A percentile compares a stretch with the other conserved stretches of the same genome.
Conservation (phyloP, 352 stramenopile species). For the Globisporangium parvum region DNA sequence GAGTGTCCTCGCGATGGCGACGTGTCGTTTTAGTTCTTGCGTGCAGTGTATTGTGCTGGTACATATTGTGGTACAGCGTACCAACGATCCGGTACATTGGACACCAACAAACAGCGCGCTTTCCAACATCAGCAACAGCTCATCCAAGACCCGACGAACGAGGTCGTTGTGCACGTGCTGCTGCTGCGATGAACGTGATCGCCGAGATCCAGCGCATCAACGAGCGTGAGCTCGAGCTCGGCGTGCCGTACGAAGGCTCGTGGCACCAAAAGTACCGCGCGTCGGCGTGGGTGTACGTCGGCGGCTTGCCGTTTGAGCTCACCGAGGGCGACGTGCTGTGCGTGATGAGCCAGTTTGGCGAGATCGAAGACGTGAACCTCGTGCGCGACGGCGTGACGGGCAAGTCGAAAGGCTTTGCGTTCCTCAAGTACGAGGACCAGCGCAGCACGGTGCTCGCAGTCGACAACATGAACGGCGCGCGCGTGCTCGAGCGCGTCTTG, state of each 20-base stretch:
- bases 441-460: conserved; percentile 95
- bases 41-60: too few species aligned
- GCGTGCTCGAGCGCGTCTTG: conserved; percentile 87
- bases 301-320: conserved; percentile 90
- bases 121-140: too few species aligned
- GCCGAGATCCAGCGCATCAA: conserved; percentile 74
- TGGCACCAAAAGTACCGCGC: conserved; percentile 88
- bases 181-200: too few species aligned
- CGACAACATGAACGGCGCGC: conserved; percentile 95
- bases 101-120: too few species aligned
- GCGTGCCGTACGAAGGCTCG: conserved; percentile 57
- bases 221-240: conserved; percentile 71
- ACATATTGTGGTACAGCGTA: too few species aligned
- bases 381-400: conserved; percentile 94
- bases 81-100: too few species aligned
- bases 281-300: conserved; percentile 96
- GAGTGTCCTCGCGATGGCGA: too few species aligned
- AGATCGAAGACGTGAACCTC: conserved; percentile 96
- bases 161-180: too few species aligned
- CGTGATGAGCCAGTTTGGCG: conserved; percentile 82
- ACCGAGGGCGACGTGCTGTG: conserved; percentile 95
- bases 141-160: too few species aligned
- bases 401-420: conserved; percentile 95
- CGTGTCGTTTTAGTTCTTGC: too few species aligned
- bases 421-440: conserved; percentile 97